Evolutionary conservation across 495 filamentous ascomycete genomes (phyloP).

Genomic region (Friedmanniomyces simplex): DNA sequence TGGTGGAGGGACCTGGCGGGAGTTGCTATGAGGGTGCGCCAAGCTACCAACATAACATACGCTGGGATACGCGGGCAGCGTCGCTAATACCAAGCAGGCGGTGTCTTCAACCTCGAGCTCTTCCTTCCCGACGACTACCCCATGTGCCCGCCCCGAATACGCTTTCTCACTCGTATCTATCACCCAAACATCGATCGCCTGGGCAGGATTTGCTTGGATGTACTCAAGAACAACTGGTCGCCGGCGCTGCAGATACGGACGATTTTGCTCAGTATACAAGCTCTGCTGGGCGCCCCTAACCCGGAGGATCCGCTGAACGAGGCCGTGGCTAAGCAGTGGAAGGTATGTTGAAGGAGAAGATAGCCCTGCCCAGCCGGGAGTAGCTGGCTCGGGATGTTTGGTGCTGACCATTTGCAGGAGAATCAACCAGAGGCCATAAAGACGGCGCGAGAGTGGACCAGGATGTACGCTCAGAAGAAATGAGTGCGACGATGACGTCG

Average conservation of each 20-base stretch:
- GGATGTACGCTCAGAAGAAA: conserved; percentile 55
- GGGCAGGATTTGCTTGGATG: conserved; percentile 92
- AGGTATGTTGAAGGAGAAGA: conserved; percentile 28
- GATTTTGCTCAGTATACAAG: conserved; percentile 94
- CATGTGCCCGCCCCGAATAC: conserved; percentile 97
- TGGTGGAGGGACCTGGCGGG: conserved; percentile 85
- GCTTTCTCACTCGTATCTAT: conserved; percentile 97
- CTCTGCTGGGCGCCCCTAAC: conserved; percentile 89
- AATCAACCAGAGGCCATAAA: conserved; percentile 84
- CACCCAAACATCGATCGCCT: conserved; percentile 98
- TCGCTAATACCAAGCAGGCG: conserved; percentile 44
- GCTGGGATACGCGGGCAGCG: too few relatives aligned
- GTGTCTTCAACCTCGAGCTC: conserved; percentile 92
- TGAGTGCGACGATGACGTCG: not conserved
- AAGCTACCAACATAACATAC: too few relatives aligned
- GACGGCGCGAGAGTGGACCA: conserved; percentile 82
- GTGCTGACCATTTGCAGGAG: conserved; percentile 37
- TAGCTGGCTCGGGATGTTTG: not conserved
- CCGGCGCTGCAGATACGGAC: conserved; percentile 96
- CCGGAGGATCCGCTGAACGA: conserved; percentile 94
- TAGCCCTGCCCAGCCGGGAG: too few relatives aligned
- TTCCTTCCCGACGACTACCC: conserved; percentile 98
- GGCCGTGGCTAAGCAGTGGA: conserved; percentile 94
- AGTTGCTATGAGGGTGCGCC: conserved; percentile 81
- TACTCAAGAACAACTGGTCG: conserved; percentile 99